Base-by-base conservation (phyloP, 2,329 filamentous ascomycete genomes). In the Macrophomina pseudophaseolina region DNA sequence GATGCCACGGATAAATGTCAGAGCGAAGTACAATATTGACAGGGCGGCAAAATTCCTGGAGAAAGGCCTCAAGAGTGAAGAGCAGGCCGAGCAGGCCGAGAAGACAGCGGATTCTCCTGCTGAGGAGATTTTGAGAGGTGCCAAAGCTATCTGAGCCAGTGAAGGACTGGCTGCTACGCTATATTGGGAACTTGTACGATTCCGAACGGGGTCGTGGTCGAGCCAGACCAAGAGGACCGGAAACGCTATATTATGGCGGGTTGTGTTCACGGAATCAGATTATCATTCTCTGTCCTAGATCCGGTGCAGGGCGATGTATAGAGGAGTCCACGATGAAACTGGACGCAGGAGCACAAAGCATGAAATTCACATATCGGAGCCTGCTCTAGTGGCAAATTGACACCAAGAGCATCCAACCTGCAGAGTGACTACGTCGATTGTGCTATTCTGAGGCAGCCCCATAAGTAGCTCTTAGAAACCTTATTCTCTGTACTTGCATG, bases 61-160 rank as follows among this genome's bases (percentile, higher is more conserved):
- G 16, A 64, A 64, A 38, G 56, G 33, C 12, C 33, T 56, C 8
- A 38, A 56, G 51, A 56, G 46, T 42, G 59, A 67, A 23, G 8
- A 42, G 18, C 33, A 67, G 14, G 16, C n/a, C 18, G 65, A 67
- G 28, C 11, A 48, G 7, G 35, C 16, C 6, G 14, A 46, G 40
- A 28, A 56, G 18, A 3, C 16, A 14, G 23, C 32, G 4, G 48
- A 11, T 7, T 64, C 60, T 8, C 7, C 38, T 40, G 60, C 46
- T 2, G 60, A 52, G 18, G 46, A 28, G 12, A 48, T 64, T 8
- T 18, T 14, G 33, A 64, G 60, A 44, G 60, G 48, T 16, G 60
- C 18, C 5, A 64, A 64, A 9, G 28, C 12, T 35, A 64, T 53
- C 30, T 64, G 60, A 64, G 4, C 40, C 12, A 30, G 30, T 5